Evolutionary conservation across 2,329 filamentous ascomycete genomes (phyloP).

Genomic region (Fusarium redolens): DNA sequence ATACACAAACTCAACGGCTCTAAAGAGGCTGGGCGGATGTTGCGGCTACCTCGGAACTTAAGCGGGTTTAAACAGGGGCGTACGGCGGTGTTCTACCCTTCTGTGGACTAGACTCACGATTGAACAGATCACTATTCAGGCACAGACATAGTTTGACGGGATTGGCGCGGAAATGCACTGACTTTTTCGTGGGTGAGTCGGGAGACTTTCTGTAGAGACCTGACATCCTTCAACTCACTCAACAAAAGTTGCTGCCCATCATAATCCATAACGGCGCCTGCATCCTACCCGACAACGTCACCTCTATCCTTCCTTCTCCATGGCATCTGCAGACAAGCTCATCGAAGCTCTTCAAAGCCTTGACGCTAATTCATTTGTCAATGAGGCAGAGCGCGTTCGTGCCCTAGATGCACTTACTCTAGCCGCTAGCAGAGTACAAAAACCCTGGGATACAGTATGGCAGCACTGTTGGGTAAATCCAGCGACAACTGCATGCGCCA

Average conservation of each 20-base stretch:
- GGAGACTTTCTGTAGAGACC: not conserved
- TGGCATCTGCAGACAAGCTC: conserved; percentile 44
- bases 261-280: not conserved
- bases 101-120: not conserved
- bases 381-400: conserved; percentile 49
- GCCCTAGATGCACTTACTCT: conserved; percentile 48
- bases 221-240: not conserved
- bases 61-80: not conserved
- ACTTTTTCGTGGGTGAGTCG: not conserved
- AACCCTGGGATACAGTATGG: conserved; percentile 54
- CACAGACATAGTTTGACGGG: not conserved
- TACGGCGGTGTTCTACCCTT: not conserved
- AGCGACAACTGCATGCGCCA: conserved; percentile 50
- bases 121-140: not conserved
- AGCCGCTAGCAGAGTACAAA: conserved; percentile 49
- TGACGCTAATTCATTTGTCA: conserved; percentile 45
- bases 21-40: not conserved
- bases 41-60: not conserved
- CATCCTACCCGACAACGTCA: not conserved
- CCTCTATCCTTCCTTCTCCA: conserved; percentile 3
- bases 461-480: conserved; percentile 51
- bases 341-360: conserved; percentile 43
- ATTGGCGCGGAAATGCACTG: not conserved
- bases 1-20: not conserved
- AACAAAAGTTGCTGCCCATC: not conserved